These are phyloP conservation scores for Penicillium roqueforti DNA, from an alignment of 495 filamentous ascomycete genomes.

Conservation along the genomic window DNA sequence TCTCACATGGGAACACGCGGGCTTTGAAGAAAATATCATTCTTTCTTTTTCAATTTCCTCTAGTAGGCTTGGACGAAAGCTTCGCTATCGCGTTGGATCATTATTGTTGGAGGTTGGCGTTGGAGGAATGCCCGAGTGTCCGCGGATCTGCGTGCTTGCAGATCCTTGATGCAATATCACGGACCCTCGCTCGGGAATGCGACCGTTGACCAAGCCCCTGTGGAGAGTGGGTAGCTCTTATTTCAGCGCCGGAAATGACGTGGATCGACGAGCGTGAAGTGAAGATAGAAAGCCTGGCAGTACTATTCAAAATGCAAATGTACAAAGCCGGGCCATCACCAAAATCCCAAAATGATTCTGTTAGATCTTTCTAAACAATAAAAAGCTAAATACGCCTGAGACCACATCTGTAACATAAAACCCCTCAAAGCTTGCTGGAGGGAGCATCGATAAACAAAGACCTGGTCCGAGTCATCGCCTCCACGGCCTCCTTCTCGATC, in stretches of 20 bases:
- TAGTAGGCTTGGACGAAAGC: background rate
- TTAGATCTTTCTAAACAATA: slow-evolving; percentile 11
- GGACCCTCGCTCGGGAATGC: slow-evolving; percentile 5
- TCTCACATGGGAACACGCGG: background rate
- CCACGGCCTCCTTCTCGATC: slow-evolving; percentile 63
- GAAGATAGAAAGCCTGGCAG: background rate
- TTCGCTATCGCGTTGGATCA: background rate
- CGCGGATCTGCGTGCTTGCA: slow-evolving; percentile 4
- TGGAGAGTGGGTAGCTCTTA: background rate
- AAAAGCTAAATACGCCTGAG: background rate
- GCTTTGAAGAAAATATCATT: background rate
- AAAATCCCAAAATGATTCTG: slow-evolving; percentile 6
- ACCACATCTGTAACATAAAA: background rate
- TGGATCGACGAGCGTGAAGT: background rate
- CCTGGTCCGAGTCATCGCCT: slow-evolving; percentile 38
- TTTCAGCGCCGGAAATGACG: background rate
- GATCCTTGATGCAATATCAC: slow-evolving; percentile 4
- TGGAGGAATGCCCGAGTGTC: background rate
- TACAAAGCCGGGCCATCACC: background rate
- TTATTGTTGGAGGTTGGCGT: background rate
- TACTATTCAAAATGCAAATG: background rate
- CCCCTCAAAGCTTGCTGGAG: slow-evolving; percentile 37
- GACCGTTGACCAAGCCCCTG: background rate
- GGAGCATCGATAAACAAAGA: slow-evolving; percentile 36
- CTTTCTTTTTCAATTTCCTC: background rate